These are phyloP conservation scores for Cubamyces sp. DNA, from an alignment of 768 basidiomycete genomes.

Conservation along the genomic window DNA sequence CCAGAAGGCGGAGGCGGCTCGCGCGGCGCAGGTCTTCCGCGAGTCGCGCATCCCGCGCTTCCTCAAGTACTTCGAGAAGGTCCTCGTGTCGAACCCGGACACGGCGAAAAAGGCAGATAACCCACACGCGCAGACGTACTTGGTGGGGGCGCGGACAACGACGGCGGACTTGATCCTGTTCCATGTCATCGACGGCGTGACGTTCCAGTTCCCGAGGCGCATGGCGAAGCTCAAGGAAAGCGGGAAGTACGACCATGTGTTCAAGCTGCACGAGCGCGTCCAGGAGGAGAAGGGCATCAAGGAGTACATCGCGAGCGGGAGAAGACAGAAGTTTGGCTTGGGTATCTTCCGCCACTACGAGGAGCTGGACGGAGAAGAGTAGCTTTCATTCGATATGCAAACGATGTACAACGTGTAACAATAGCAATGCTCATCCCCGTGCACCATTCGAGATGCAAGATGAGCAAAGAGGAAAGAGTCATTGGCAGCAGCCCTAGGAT, in stretches of 20 bases:
- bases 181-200: conserved; percentile 39
- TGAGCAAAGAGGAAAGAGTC: too few relatives aligned
- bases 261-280: conserved; percentile 40
- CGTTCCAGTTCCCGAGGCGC: conserved; percentile 43
- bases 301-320: conserved; percentile 40
- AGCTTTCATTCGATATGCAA: neutral
- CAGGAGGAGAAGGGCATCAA: conserved; percentile 36
- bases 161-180: conserved; percentile 49
- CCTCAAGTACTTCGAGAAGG: conserved; percentile 42
- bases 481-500: too few relatives aligned
- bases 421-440: neutral
- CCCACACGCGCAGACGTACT: conserved; percentile 25
- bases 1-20: conserved; percentile 42
- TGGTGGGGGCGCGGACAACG: conserved; percentile 39
- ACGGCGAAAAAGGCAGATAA: conserved; percentile 22
- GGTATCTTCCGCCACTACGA: conserved; percentile 44
- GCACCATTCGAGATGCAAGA: too few relatives aligned
- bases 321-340: conserved; percentile 33
- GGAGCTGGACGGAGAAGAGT: conserved; percentile 43
- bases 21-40: conserved; percentile 41
- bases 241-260: conserved; percentile 36
- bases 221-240: conserved; percentile 30
- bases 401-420: neutral
- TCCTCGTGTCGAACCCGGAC: conserved; percentile 34
- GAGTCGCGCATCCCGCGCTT: conserved; percentile 44